Percentiles rank a stretch among this genome's conserved stretches.
phyloP scores from a whole-genome alignment of 2,329 filamentous ascomycete genomes.

The Corinectria fuckeliana region DNA sequence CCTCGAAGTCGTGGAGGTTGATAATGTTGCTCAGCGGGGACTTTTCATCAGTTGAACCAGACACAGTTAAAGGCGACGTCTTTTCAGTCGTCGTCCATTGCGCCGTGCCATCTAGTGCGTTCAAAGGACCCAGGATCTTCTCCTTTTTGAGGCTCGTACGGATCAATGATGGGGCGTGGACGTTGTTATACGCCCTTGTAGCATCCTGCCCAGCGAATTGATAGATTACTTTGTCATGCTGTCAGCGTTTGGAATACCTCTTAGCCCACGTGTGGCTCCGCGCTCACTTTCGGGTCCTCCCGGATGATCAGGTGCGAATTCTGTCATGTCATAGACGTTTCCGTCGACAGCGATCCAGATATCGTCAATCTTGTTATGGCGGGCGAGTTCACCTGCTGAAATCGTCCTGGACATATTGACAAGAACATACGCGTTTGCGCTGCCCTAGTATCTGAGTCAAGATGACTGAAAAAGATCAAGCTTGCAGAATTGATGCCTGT shows the following conservation, averaged over 20 bases:
- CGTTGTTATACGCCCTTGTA: conserved; percentile 30
- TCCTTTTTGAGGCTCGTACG: conserved; percentile 19
- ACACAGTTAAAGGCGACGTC: neutral
- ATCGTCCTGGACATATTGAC: conserved; percentile 36
- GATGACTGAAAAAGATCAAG: neutral
- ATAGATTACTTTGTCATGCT: conserved; percentile 29
- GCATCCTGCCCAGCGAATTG: conserved; percentile 36
- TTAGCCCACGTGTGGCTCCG: too few species aligned
- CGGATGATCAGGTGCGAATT: conserved; percentile 33
- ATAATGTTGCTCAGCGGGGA: conserved; percentile 28
- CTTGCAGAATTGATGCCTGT: neutral
- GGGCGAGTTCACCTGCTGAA: conserved; percentile 51
- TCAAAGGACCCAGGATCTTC: neutral
- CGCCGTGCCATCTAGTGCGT: neutral
- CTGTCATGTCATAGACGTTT: conserved; percentile 64
- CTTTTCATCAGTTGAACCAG: neutral
- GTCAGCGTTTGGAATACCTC: neutral
- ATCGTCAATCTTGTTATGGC: conserved; percentile 54
- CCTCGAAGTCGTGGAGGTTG: conserved; percentile 37
- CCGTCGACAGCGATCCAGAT: conserved; percentile 73
- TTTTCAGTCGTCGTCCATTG: neutral
- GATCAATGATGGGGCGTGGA: conserved; percentile 34
- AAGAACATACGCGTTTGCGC: neutral
- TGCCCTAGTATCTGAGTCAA: neutral
- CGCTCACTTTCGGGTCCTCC: conserved; percentile 27